Base-by-base conservation (phyloP, 305 asterid species). In the Plantago coronopus region DNA sequence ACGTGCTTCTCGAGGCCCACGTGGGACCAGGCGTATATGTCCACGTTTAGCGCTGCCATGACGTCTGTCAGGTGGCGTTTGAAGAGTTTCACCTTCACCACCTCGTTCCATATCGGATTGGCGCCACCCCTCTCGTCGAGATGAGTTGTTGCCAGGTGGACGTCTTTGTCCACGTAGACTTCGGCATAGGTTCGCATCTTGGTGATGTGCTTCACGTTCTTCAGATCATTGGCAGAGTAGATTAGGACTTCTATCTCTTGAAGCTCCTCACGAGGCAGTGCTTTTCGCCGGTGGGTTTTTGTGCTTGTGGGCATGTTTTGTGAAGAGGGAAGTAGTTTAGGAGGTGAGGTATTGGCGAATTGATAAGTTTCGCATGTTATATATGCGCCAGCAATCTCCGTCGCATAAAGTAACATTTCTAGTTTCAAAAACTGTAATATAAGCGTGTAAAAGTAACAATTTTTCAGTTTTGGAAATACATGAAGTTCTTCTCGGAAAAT, bases 191-290 rank as follows among this genome's bases (percentile, higher is more conserved):
- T 67, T 60, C 76, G 67, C 88, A 79, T 79, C 69, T 54, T 70
- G 59, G 75, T 76, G 44, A 79, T 42, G 71, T 79, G 81, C 59
- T 79, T 79, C 56, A 79, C 83, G 81, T 81, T 72, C 65, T 76
- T 76, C 18, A 79, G 44, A 21, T 61, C 73, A 48, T 72, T 71
- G 45, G 72, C 85, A 16, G 83, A 79, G 71, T 76, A 60, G 67
- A 74, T 69, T 13, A 76, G 78, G 46, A 81, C 81, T 59, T 79
- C 78, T 37, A 68, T 72, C 70, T 70, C 81, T 46, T 71, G 54
- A 18, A 73, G 63, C 48, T 17, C 69, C 8, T 61, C 67, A 54
- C 40, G 20, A 61, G 48, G 48, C 68, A 9, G 31, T 29, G 40
- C n/a, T 47, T 59, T 23, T 18, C 66, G 47, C n/a, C 31, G n/a